Percentiles rank a stretch among this genome's conserved stretches.
Evolutionary conservation across 1,139 yeast species (phyloP).

Genomic region (Meyerozyma elateridarum): DNA sequence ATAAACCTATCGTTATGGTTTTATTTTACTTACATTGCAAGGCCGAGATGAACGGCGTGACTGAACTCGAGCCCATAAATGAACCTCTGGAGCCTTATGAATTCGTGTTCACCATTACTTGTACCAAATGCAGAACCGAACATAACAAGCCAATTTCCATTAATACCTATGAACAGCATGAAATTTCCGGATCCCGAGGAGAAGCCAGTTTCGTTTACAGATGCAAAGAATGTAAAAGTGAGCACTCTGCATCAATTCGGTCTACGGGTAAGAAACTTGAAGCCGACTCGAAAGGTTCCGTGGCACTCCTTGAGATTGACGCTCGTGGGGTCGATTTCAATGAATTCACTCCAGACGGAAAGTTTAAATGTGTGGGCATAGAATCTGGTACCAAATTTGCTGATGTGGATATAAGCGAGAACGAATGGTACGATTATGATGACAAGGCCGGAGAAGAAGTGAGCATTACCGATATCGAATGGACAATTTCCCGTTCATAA

Average conservation of each 20-base stretch:
- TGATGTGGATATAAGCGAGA: conserved; percentile 70
- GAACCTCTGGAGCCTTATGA: conserved; percentile 60
- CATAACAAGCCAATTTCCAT: conserved; percentile 74
- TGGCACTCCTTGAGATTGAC: conserved; percentile 64
- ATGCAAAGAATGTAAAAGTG: conserved; percentile 61
- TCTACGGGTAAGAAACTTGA: conserved; percentile 28
- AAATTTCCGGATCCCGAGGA: conserved; percentile 70
- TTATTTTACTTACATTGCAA: conserved; percentile 44
- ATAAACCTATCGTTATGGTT: conserved; percentile 22
- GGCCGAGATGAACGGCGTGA: conserved; percentile 62
- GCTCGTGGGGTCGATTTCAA: conserved; percentile 78
- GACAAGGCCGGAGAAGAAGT: conserved; percentile 81
- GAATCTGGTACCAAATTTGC: conserved; percentile 49
- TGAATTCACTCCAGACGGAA: conserved; percentile 66
- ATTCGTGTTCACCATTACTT: conserved; percentile 66
- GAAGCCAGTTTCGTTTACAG: conserved; percentile 80
- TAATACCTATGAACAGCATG: conserved; percentile 58
- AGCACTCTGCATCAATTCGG: conserved; percentile 34
- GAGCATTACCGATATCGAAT: conserved; percentile 65
- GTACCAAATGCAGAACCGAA: conserved; percentile 74
- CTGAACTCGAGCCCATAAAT: conserved; percentile 63
- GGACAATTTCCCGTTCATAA: conserved; percentile 35
- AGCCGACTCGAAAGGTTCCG: conserved; percentile 28
- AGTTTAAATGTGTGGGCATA: conserved; percentile 56
- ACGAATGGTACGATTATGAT: conserved; percentile 95